Percentiles rank a stretch among this genome's conserved stretches.
These are phyloP conservation scores for Aspergillus egyptiacus DNA, from an alignment of 495 filamentous ascomycete genomes.

Conservation along the genomic window DNA sequence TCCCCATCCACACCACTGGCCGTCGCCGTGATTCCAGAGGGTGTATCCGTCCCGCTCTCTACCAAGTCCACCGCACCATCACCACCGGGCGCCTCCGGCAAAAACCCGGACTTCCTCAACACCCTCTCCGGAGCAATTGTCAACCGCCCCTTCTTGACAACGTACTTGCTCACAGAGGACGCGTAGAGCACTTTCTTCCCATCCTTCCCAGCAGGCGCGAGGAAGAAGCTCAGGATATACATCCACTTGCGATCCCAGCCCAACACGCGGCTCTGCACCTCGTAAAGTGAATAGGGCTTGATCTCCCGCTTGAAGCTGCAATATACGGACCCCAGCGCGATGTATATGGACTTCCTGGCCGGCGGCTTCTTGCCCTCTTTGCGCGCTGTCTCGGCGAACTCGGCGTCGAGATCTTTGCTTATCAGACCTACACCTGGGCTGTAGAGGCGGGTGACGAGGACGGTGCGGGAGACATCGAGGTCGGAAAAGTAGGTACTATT, in stretches of 20 bases:
- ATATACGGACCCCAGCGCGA: slow-evolving; percentile 60
- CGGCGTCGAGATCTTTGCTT: slow-evolving; percentile 41
- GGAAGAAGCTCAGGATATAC: slow-evolving; percentile 67
- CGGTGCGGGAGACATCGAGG: slow-evolving; percentile 62
- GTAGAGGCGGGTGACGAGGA: slow-evolving; percentile 54
- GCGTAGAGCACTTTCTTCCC: slow-evolving; percentile 60
- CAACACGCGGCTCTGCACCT: slow-evolving; percentile 61
- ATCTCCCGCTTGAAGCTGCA: slow-evolving; percentile 66
- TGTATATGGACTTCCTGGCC: slow-evolving; percentile 35
- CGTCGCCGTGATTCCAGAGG: slow-evolving; percentile 31
- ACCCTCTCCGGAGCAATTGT: slow-evolving; percentile 80
- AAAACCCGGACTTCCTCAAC: slow-evolving; percentile 58
- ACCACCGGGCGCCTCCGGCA: slow-evolving; percentile 38
- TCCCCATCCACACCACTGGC: slow-evolving; percentile 29
- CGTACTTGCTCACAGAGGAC: slow-evolving; percentile 76
- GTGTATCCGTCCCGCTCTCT: slow-evolving; percentile 35
- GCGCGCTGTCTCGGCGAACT: slow-evolving; percentile 29
- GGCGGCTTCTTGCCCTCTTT: slow-evolving; percentile 39
- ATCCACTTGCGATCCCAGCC: slow-evolving; percentile 84
- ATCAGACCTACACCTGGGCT: slow-evolving; percentile 50
- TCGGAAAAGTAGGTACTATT: slow-evolving; percentile 75
- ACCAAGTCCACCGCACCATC: slow-evolving; percentile 11
- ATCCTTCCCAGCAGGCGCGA: slow-evolving; percentile 45
- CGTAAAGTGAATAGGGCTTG: slow-evolving; percentile 57
- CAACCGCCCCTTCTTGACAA: slow-evolving; percentile 79